Base-by-base conservation (phyloP, 305 asterid species). In the Fraxinus floribunda region DNA sequence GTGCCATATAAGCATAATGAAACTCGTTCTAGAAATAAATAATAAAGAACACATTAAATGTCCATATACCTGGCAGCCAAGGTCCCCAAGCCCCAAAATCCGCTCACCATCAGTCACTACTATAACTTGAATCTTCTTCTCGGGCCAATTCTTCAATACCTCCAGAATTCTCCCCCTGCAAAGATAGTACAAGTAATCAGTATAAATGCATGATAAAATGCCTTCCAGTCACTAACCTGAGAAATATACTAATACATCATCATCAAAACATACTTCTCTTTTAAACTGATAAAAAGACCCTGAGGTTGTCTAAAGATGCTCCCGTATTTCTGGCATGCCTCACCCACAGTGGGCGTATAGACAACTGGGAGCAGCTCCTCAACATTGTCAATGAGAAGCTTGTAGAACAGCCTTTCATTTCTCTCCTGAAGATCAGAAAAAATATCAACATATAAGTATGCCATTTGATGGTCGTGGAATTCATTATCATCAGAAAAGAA, bases 251-350 rank as follows among this genome's bases (percentile, higher is more conserved):
- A 44, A 39, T 39, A 22, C 20, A 55, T 22, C 41, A 76, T 46
- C 35, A 71, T 26, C 8, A 41, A 62, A 34, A 82, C 91, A 38
- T 89, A 95, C 99, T 94, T 94, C 71, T 96, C 98, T 87, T 91
- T 96, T 87, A 96, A 89, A 85, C 98, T 94, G 89, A 94, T 96
- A 84, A 92, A 96, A 70, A 96, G 98, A 68, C 99, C 99, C 90
- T 96, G 99, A 36, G 99, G 99, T 52, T 89, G 98, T 83, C 93
- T 87, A 91, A 93, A 92, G 81, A 95, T 93, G 90, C 93, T 89
- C 83, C 98, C 98, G 24, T 94, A 95, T 81, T 95, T 95, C 86
- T 95, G 99, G 88, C 99, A 96, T 2, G 98, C 99, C 93, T 96
- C 98, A 0, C 99, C 99, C 7, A 96, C 99, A 64, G 98, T 96